Percentiles rank a stretch among this genome's conserved stretches.
Evolutionary conservation across 1,284 basidiomycete species (phyloP).

Genomic region (Boletus hoseneyae): DNA sequence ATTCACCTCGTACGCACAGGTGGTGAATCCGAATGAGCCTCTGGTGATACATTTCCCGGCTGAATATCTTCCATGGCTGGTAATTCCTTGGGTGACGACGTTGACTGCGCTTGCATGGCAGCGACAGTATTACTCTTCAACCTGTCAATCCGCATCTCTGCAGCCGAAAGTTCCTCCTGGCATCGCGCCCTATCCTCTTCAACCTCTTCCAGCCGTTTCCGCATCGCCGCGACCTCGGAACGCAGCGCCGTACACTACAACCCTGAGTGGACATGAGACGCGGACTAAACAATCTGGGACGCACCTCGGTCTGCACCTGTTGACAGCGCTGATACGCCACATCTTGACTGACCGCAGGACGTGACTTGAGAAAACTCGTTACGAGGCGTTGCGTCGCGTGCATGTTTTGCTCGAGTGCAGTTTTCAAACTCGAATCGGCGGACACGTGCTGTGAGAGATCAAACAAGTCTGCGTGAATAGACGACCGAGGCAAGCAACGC

Average conservation of each 20-base stretch:
- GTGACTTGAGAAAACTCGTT: conserved; percentile 52
- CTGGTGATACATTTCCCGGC: conserved; percentile 17
- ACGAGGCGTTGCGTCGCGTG: conserved; percentile 60
- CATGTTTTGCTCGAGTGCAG: conserved; percentile 52
- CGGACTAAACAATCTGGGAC: conserved; percentile 4
- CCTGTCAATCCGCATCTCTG: conserved; percentile 74
- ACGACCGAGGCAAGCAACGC: background rate
- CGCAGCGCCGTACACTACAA: conserved; percentile 54
- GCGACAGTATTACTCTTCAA: conserved; percentile 61
- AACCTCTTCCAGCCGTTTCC: conserved; percentile 53
- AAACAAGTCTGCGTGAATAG: conserved; percentile 35
- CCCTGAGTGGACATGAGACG: conserved; percentile 12
- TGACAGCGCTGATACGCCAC: conserved; percentile 46
- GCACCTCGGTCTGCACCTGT: conserved; percentile 59
- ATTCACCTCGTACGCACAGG: conserved; percentile 55
- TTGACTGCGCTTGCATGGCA: conserved; percentile 38
- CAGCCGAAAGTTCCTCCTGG: conserved; percentile 54
- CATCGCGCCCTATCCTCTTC: conserved; percentile 54
- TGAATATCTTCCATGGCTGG: conserved; percentile 44
- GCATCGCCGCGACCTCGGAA: conserved; percentile 60
- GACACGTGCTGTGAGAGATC: conserved; percentile 54
- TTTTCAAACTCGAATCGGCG: conserved; percentile 46
- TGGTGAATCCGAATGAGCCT: conserved; percentile 39
- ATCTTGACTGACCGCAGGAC: conserved; percentile 24
- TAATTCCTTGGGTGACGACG: conserved; percentile 37